A percentile compares a stretch with the other conserved stretches of the same genome.
phyloP scores from a whole-genome alignment of 306 rosid genomes.

The Trichosanthes truncata region DNA sequence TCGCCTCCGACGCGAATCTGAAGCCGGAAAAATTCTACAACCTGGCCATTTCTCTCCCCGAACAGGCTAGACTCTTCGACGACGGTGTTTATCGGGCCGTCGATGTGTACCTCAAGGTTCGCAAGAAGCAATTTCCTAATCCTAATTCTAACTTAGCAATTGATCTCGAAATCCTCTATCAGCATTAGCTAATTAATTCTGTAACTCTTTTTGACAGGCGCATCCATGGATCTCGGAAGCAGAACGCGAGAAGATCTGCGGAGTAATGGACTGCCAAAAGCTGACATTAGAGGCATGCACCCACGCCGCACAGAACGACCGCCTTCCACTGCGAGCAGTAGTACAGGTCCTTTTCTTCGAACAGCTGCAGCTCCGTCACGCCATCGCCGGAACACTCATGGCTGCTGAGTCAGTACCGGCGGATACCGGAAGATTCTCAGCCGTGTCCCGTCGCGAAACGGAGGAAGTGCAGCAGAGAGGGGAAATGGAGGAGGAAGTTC shows the following conservation, averaged over 20 bases:
- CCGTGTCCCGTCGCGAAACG: conserved; percentile 12
- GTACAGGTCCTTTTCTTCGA: conserved; percentile 87
- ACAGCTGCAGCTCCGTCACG: conserved; percentile 95
- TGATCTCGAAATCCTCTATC: not conserved
- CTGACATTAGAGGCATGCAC: conserved; percentile 92
- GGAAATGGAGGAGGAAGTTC: conserved; percentile 14
- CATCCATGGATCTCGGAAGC: conserved; percentile 68
- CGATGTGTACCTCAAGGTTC: conserved; percentile 86
- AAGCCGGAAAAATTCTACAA: conserved; percentile 52
- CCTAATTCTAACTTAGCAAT: not conserved
- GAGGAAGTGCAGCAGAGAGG: conserved; percentile 4
- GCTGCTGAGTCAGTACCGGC: conserved; percentile 38
- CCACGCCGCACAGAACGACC: conserved; percentile 97
- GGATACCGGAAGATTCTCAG: conserved; percentile 37
- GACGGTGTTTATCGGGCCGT: conserved; percentile 93
- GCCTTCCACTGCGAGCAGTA: conserved; percentile 84
- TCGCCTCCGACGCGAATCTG: conserved; percentile 86
- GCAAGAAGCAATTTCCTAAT: not conserved
- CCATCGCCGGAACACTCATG: conserved; percentile 67
- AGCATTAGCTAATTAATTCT: not conserved
- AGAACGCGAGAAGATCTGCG: conserved; percentile 70
- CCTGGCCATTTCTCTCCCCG: conserved; percentile 70
- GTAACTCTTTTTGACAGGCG: conserved; percentile 33
- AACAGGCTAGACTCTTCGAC: conserved; percentile 78
- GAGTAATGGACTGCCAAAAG: conserved; percentile 68